Conservation (phyloP, 2,329 filamentous ascomycete genomes). For the Magnaporthiopsis rhizophila region DNA sequence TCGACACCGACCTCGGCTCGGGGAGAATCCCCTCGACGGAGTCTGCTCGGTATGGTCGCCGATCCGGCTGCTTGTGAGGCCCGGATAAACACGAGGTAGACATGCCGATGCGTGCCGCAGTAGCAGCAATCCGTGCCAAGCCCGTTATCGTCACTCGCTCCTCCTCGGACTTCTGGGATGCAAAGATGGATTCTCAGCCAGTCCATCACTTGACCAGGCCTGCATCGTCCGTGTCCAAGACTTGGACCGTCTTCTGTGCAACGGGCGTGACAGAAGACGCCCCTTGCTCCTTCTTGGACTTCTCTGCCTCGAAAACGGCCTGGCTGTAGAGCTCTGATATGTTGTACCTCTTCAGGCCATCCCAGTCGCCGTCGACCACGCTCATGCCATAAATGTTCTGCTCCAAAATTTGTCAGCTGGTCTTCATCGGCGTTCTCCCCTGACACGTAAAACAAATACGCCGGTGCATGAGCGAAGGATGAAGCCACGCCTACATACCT, state of each 20-base stretch:
- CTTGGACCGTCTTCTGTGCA: background rate
- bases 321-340: conserved; percentile 61
- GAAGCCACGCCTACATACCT: conserved; percentile 48
- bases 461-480: background rate
- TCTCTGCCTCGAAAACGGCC: background rate
- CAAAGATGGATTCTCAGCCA: background rate
- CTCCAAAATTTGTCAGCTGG: background rate
- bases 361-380: conserved; percentile 68
- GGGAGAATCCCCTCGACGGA: background rate
- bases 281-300: background rate
- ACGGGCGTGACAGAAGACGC: background rate
- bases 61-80: background rate
- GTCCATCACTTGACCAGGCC: background rate
- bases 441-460: conserved; percentile 9
- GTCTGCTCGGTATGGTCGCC: background rate
- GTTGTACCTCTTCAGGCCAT: conserved; percentile 69
- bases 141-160: background rate
- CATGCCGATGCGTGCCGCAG: background rate
- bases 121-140: background rate
- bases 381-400: conserved; percentile 72
- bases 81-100: background rate
- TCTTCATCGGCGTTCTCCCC: conserved; percentile 12
- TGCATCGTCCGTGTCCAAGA: background rate
- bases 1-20: background rate
- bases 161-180: background rate